Conservation (phyloP, 805 yeast species). For the Peterozyma toletana region DNA sequence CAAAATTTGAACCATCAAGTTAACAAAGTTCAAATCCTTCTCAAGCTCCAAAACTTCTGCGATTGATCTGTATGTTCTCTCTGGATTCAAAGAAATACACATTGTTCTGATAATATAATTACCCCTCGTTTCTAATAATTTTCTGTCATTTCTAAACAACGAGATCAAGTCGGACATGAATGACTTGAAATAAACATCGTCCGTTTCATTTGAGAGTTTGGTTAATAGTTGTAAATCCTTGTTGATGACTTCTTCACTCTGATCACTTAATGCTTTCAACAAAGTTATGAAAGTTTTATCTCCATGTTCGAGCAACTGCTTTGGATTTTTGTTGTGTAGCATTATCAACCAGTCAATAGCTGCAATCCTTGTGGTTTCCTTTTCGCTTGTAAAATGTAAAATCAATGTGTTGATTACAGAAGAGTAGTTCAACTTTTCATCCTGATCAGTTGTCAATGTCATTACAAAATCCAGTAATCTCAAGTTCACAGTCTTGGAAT, state of each 20-base stretch:
- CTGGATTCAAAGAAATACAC: constrained; percentile 75
- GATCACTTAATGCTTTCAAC: constrained; percentile 59
- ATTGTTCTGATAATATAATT: constrained; percentile 79
- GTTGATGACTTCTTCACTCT: constrained; percentile 72
- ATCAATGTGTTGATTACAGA: constrained; percentile 67
- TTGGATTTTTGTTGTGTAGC: constrained; percentile 66
- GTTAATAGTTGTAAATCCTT: constrained; percentile 68
- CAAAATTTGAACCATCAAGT: constrained; percentile 78
- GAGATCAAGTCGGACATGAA: constrained; percentile 67
- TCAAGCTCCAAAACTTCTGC: constrained; percentile 67
- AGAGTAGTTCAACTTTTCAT: constrained; percentile 37
- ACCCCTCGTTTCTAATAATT: constrained; percentile 62
- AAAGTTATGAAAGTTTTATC: constrained; percentile 71
- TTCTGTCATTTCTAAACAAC: constrained; percentile 63
- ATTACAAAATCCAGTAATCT: constrained; percentile 47
- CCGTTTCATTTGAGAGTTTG: constrained; percentile 61
- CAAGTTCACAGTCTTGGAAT: constrained; percentile 50
- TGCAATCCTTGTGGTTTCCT: constrained; percentile 76
- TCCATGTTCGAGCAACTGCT: constrained; percentile 43
- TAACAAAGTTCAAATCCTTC: constrained; percentile 60
- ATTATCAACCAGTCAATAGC: constrained; percentile 86
- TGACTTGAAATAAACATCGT: constrained; percentile 67
- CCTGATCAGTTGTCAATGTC: constrained; percentile 31
- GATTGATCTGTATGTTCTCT: constrained; percentile 71
- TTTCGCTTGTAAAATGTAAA: constrained; percentile 63